Base-by-base conservation (phyloP, 371 early-diverging fungal genomes). In the Rhizopus arrhizus region DNA sequence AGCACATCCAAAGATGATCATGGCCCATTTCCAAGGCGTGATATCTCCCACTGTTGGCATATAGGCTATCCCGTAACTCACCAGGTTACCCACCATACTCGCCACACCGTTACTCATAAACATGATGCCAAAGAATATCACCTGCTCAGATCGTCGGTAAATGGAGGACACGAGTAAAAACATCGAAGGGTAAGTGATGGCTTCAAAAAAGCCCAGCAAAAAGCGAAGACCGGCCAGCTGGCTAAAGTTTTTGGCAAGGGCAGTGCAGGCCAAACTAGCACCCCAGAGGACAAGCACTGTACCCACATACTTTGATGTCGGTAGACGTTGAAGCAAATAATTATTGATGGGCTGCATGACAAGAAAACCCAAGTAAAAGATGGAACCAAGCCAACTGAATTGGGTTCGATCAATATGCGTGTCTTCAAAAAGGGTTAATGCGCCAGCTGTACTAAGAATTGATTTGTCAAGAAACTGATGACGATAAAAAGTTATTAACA, bases 141-240 rank as follows among this genome's bases (percentile, higher is more conserved):
- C 69, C 43, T 73, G 72, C 48, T 77, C 75, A 6, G 69, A 60
- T 15, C 74, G 59, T 13, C 77, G 67, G 43, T 77, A 77, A 22
- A 70, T 42, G 3, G 67, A 68, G 35, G 67, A 61, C 8, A 74
- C 68, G 11, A 77, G 46, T 32, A 77, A 55, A 34, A 77, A 73
- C 12, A 77, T 65, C 7, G 56, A 52, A 5, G 75, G 75, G 28
- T 77, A 74, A 0, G 73, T 70, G 2, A 58, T 56, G 5, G 72
- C 70, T 32, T 77, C 70, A 46, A 71, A 74, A 28, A 77, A 70
- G 0, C 78, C 78, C 5, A 77, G 61, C 13, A 77, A 42, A 15
- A 74, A 65, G 0, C 73, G 66, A 11, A 70, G 59, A 8, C 56
- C 71, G 34, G 73, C 73, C n/a, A 77, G 61, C 22, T 69, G 59